phyloP scores from a whole-genome alignment of 1,284 basidiomycete species.

The Coniferiporia sulphurascens region DNA sequence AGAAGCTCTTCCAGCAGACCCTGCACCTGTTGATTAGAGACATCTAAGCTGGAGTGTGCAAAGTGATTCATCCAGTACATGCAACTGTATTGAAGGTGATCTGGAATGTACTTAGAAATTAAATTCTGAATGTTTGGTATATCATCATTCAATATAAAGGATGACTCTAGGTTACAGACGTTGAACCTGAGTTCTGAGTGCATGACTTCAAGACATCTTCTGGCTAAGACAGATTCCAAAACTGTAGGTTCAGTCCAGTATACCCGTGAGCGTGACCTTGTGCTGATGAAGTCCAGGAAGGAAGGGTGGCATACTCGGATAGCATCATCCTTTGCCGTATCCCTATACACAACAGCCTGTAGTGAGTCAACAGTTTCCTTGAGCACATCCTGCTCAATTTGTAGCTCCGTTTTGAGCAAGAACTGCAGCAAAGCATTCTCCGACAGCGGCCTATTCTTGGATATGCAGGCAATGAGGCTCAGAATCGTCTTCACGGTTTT shows the following conservation, averaged over 20 bases:
- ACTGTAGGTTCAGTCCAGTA: conserved; percentile 10
- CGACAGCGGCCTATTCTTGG: conserved; percentile 1
- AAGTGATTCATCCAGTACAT: too few species aligned
- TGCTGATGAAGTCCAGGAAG: neutral
- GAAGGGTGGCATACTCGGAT: too few species aligned
- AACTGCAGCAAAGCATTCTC: neutral
- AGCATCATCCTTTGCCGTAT: too few species aligned
- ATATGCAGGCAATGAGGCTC: conserved; percentile 1
- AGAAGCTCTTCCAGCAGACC: too few species aligned
- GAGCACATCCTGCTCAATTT: neutral
- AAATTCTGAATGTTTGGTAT: conserved; percentile 20
- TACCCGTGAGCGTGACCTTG: conserved; percentile 21
- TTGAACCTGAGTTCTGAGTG: conserved; percentile 31
- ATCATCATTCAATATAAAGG: conserved; percentile 25
- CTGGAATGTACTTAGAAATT: neutral
- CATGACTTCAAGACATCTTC: conserved; percentile 27
- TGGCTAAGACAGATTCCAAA: conserved; percentile 18
- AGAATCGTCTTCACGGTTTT: neutral
- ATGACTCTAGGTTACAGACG: conserved; percentile 28
- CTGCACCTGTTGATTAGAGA: too few species aligned
- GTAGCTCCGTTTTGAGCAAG: neutral
- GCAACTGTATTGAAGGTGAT: neutral
- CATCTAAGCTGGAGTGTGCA: too few species aligned
- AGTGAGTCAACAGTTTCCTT: neutral
- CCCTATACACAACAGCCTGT: too few species aligned